Base-by-base conservation (phyloP, 2,329 filamentous ascomycete genomes). In the Fusarium beomiforme region DNA sequence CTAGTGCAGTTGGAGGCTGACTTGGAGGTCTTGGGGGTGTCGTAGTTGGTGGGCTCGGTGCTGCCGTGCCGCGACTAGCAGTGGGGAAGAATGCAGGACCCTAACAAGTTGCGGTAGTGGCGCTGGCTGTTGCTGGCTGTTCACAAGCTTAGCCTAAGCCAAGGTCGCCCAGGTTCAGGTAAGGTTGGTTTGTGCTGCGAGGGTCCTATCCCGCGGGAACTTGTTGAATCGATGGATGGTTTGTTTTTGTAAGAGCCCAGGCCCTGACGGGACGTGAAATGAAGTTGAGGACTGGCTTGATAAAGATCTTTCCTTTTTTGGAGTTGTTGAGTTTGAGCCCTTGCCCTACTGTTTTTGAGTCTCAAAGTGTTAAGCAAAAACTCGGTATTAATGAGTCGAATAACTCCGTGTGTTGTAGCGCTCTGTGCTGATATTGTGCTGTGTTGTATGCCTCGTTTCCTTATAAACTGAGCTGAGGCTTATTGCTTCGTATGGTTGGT, bases 51-150 rank as follows among this genome's bases (percentile, higher is more conserved):
- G 66, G 53, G 44, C 39, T 71, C 69, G 69, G 69, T 70, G 69
- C 51, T 67, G 65, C 69, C 69, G 69, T 63, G 65, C 69, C 54
- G 69, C 62, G 51, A 55, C 51, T 58, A 50, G 37, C 26, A 70
- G 67, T 70, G 69, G 69, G 58, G 69, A 53, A 58, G 44, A 53
- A 64, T 72, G 69, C 67, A 72, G 69, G 69, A 67, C 69, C 69
- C 69, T 72, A 72, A 71, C 59, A 59, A 67, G 49, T 24, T 67
- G 57, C 63, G 56, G 64, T 67, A 67, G 64, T 67, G 64, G 64
- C 64, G 64, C 56, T 55, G 13, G 59, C 43, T 36, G 29, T 36
- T 56, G 39, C 57, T 59, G 24, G 57, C 50, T 41, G 58, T 67
- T 65, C 57, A 67, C 47, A 53, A 55, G 50, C 62, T 57, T 69